Percentiles rank a stretch among this genome's conserved stretches.
Conservation (phyloP, 169 alveolate genomes). For the Cryptosporidium bovis region DNA sequence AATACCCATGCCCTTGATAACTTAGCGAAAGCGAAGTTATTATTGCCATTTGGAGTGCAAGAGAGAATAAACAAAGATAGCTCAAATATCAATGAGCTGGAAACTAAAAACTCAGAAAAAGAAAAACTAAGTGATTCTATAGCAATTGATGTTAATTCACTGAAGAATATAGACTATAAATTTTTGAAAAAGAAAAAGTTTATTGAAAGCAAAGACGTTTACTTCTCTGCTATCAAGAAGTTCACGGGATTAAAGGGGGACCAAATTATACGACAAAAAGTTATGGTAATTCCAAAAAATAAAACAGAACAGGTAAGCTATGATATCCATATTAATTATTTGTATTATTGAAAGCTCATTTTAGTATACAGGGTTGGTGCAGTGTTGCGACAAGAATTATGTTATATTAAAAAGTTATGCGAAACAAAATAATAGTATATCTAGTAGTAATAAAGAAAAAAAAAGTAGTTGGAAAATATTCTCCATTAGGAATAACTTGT, state of each 20-base stretch:
- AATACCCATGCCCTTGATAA: constrained; percentile 46
- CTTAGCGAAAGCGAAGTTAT: constrained; percentile 36
- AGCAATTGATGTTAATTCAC: constrained; percentile 2
- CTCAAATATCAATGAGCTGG: not conserved
- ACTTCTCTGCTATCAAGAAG: not conserved
- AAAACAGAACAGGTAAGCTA: constrained; percentile 16
- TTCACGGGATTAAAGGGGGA: not conserved
- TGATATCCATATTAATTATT: not conserved
- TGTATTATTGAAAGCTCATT: not conserved
- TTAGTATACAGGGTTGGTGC: constrained; percentile 30
- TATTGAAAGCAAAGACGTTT: not conserved
- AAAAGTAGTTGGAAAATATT: constrained; percentile 15
- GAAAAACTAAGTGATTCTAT: not conserved
- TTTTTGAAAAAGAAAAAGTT: constrained; percentile 27
- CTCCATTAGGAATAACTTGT: constrained; percentile 7
- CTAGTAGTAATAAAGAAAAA: not conserved
- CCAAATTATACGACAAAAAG: not conserved
- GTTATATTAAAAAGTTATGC: not conserved
- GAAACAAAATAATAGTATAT: not conserved
- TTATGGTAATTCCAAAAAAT: not conserved
- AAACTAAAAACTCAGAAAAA: not conserved
- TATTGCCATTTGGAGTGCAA: constrained; percentile 64
- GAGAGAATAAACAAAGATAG: not conserved
- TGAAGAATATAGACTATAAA: constrained; percentile 55
- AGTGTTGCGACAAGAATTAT: constrained; percentile 37